Percentiles rank a stretch among this genome's conserved stretches.
phyloP scores from a whole-genome alignment of 768 basidiomycete genomes.

The Russula olivacea region DNA sequence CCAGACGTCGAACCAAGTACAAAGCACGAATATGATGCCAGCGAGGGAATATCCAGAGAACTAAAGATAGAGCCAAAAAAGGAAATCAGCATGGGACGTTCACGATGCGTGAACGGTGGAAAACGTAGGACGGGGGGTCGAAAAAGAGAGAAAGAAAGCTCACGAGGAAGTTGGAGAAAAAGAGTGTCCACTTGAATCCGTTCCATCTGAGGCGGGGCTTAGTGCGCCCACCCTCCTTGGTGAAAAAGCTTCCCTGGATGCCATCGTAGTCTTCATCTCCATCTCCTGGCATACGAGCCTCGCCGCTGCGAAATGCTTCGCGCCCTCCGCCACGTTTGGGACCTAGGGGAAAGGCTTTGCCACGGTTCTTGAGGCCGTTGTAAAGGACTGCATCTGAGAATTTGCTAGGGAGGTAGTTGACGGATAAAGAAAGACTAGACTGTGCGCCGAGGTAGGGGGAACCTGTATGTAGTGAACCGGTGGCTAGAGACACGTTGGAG shows the following conservation, averaged over 20 bases:
- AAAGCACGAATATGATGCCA: conserved; percentile 57
- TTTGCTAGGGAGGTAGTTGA: conserved; percentile 74
- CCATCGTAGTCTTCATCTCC: conserved; percentile 38
- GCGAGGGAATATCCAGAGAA: conserved; percentile 56
- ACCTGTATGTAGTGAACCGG: conserved; percentile 19
- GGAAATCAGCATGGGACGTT: conserved; percentile 4
- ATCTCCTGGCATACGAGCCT: conserved; percentile 36
- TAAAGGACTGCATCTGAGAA: conserved; percentile 48
- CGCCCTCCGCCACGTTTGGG: conserved; percentile 67
- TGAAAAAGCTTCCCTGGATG: conserved; percentile 37
- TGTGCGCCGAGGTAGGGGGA: conserved; percentile 26
- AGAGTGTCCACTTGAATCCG: conserved; percentile 77
- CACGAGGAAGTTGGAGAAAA: conserved; percentile 56
- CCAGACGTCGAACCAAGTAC: conserved; percentile 77
- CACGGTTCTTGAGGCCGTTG: conserved; percentile 39
- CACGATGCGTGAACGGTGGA: not conserved
- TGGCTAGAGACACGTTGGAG: conserved; percentile 26
- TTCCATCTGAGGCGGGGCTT: conserved; percentile 62
- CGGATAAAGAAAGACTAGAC: conserved; percentile 41
- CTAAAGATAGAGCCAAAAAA: conserved; percentile 29
- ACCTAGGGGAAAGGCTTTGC: conserved; percentile 33
- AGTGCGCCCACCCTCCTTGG: conserved; percentile 35
- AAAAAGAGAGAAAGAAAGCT: conserved; percentile 26
- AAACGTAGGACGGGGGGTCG: not conserved
- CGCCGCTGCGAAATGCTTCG: conserved; percentile 45